phyloP scores from a whole-genome alignment of 2,329 filamentous ascomycete species.

The Alternaria solani region DNA sequence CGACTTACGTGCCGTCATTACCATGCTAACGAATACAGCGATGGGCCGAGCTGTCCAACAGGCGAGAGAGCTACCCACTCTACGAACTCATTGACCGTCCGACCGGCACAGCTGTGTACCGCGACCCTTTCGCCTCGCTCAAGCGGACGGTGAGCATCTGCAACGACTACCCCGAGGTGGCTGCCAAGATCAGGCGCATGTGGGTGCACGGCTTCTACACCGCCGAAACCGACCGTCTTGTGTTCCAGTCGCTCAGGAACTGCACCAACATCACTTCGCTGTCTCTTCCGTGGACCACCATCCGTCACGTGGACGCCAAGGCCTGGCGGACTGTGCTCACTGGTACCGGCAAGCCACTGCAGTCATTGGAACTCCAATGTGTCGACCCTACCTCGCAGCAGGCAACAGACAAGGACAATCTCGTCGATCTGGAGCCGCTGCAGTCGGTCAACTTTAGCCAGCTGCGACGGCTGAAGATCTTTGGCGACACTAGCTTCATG shows the following conservation, averaged over 20 bases:
- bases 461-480: slow-evolving; percentile 62
- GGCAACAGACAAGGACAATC: slow-evolving; percentile 49
- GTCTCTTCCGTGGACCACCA: slow-evolving; percentile 62
- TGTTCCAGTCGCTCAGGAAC: slow-evolving; percentile 58
- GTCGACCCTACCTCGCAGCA: slow-evolving; percentile 60
- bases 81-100: slow-evolving; percentile 60
- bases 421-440: slow-evolving; percentile 56
- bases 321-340: slow-evolving; percentile 60
- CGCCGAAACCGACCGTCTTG: slow-evolving; percentile 59
- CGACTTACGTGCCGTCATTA: background rate
- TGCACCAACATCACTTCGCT: slow-evolving; percentile 59
- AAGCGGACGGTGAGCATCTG: slow-evolving; percentile 59
- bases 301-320: slow-evolving; percentile 58
- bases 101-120: slow-evolving; percentile 59
- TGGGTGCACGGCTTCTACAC: slow-evolving; percentile 65
- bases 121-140: slow-evolving; percentile 61
- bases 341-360: slow-evolving; percentile 54
- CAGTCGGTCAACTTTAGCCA: slow-evolving; percentile 60
- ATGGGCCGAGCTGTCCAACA: slow-evolving; percentile 59
- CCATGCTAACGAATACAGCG: slow-evolving; percentile 50
- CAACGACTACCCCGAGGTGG: slow-evolving; percentile 55
- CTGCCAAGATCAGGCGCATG: slow-evolving; percentile 60
- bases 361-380: slow-evolving; percentile 61
- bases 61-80: slow-evolving; percentile 55
- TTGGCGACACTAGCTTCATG: slow-evolving; percentile 63